Evolutionary conservation across 2,329 filamentous ascomycete species (phyloP).

Genomic region (Colletotrichum sp.): DNA sequence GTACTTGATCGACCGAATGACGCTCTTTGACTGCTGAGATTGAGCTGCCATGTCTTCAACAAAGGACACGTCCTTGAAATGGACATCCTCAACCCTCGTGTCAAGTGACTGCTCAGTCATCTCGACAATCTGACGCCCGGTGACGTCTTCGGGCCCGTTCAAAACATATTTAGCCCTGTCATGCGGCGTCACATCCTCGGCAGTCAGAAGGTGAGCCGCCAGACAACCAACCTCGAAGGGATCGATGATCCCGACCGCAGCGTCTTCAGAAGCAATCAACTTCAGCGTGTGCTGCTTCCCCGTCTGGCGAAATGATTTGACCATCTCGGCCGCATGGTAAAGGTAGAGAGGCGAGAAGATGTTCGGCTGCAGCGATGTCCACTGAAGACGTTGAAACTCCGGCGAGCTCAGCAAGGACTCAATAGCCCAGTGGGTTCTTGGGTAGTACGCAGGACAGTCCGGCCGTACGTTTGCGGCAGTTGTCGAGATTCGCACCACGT

Average conservation of each 20-base stretch:
- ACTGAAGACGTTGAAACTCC: slow-evolving; percentile 37
- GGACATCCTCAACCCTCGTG: slow-evolving; percentile 28
- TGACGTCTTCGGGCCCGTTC: slow-evolving; percentile 44
- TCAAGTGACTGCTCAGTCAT: slow-evolving; percentile 39
- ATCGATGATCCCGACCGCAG: slow-evolving; percentile 34
- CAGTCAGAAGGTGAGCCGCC: slow-evolving; percentile 37
- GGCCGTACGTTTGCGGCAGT: slow-evolving; percentile 39
- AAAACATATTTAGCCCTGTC: slow-evolving; percentile 39
- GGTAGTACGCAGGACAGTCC: slow-evolving; percentile 36
- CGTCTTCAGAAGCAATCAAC: slow-evolving; percentile 31
- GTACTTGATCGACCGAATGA: slow-evolving; percentile 31
- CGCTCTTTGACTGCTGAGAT: slow-evolving; percentile 25
- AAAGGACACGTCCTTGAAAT: slow-evolving; percentile 33
- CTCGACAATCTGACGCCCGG: slow-evolving; percentile 34
- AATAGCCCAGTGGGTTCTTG: slow-evolving; percentile 44
- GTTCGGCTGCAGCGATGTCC: slow-evolving; percentile 46
- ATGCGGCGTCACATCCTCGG: slow-evolving; percentile 31
- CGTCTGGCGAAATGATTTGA: slow-evolving; percentile 36
- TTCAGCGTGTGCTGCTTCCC: slow-evolving; percentile 33
- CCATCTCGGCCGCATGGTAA: slow-evolving; percentile 26
- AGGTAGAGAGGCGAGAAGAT: slow-evolving; percentile 22
- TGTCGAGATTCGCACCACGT: slow-evolving; percentile 47
- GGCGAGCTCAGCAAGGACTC: slow-evolving; percentile 39
- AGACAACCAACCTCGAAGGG: slow-evolving; percentile 36
- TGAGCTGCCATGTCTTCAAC: slow-evolving; percentile 27